Evolutionary conservation across 1,284 basidiomycete genomes (phyloP).

Genomic region (Melampsora larici-populina): DNA sequence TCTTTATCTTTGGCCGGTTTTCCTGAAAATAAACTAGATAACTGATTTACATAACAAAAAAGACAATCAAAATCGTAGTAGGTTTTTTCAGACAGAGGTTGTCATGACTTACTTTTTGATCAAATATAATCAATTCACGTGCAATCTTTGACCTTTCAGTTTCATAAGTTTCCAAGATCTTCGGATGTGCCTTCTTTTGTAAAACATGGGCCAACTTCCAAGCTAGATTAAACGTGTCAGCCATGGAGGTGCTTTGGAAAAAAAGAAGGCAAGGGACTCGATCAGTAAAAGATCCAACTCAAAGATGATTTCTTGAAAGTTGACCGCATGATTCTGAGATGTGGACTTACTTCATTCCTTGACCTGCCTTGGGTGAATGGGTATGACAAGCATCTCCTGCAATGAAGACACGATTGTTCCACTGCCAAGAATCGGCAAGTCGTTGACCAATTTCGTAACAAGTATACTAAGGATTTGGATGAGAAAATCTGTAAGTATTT

Average conservation of each 20-base stretch:
- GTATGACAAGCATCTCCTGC: conserved; percentile 74
- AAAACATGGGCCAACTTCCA: conserved; percentile 74
- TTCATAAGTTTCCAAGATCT: conserved; percentile 63
- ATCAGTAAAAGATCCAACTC: neutral
- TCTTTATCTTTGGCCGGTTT: conserved; percentile 61
- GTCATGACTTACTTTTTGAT: conserved; percentile 50
- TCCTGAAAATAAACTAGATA: conserved; percentile 69
- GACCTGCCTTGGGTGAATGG: conserved; percentile 71
- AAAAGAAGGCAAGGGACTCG: conserved; percentile 23
- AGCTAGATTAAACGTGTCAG: conserved; percentile 68
- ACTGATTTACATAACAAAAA: conserved; percentile 54
- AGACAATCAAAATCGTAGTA: neutral
- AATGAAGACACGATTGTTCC: conserved; percentile 70
- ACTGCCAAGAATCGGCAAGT: conserved; percentile 66
- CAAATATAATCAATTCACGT: conserved; percentile 55
- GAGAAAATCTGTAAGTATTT: conserved; percentile 53
- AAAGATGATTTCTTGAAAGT: neutral
- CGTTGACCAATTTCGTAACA: conserved; percentile 64
- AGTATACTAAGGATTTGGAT: conserved; percentile 43
- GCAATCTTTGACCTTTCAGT: conserved; percentile 53
- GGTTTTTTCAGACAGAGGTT: neutral
- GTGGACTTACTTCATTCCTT: conserved; percentile 57
- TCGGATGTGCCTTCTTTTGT: conserved; percentile 65
- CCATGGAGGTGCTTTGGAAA: conserved; percentile 53
- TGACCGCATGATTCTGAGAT: neutral